Base-by-base conservation (phyloP, 2,329 filamentous ascomycete species). In the Sporothrix pallida region DNA sequence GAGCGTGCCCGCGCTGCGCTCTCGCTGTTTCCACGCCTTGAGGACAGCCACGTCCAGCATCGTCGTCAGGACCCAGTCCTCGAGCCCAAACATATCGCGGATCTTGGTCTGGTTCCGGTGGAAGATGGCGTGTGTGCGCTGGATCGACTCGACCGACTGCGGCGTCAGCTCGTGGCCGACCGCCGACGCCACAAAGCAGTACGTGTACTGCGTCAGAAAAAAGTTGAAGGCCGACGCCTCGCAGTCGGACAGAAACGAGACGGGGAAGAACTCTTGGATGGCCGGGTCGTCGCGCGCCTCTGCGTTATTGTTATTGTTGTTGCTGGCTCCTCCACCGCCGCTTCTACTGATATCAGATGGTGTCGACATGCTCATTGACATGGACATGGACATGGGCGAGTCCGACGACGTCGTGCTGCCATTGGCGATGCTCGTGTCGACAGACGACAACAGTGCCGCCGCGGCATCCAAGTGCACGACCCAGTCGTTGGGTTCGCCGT, bases 41-140 rank as follows among this genome's bases (percentile, higher is more conserved):
- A 74, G 73, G 7, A 72, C 62, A 26, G 69, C 69, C 7, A 74
- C 46, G 54, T 74, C 73, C 12, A 74, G 69, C 73, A 74, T 23
- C 4, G 63, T 69, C 10, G 71, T 60, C 20, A 74, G 3, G 12
- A 72, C 69, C 69, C 69, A 71, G 70, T 74, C 73, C 44, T 74
- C 73, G 13, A 71, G 26, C 3, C 73, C 73, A 31, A 72, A 69
- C 26, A 62, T 69, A 20, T 74, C 63, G 9, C 52, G 31, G 5
- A 74, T 48, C 20, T 63, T 71, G 60, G 73, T 52, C 54, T 74
- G 73, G 52, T 26, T 10, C 5, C 12, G 23, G 69, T 74, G 73
- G 54, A 74, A 74, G 26, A 74, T 74, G 69, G 73, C 69, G 1
- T 56, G 69, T 9, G 73, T 74, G 17, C 73, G 60, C n/a, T 69